A percentile compares a stretch with the other conserved stretches of the same genome.
Evolutionary conservation across 371 early-diverging fungal genomes (phyloP).

Genomic region (Saksenaea vasiformis): DNA sequence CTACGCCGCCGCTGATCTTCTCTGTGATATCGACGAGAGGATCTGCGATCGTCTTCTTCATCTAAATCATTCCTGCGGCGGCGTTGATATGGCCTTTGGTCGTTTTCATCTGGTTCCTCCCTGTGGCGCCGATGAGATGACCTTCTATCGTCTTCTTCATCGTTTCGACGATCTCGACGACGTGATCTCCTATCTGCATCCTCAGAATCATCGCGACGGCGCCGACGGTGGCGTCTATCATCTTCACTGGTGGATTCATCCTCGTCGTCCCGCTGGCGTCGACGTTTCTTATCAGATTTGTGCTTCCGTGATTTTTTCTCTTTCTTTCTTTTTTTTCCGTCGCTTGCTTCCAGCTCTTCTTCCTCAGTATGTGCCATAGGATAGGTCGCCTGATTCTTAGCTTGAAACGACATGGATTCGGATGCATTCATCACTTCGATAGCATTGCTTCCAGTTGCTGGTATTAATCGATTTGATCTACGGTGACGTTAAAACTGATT

Average conservation of each 20-base stretch:
- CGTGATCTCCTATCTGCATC: not conserved
- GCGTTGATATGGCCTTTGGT: not conserved
- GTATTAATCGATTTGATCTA: conserved; percentile 29
- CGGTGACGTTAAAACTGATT: not conserved
- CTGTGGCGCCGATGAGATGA: conserved; percentile 8
- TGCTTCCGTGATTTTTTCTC: conserved; percentile 44
- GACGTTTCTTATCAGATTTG: conserved; percentile 28
- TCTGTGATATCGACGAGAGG: conserved; percentile 1
- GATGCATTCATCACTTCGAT: conserved; percentile 28
- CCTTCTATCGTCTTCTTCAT: conserved; percentile 15
- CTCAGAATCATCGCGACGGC: not conserved
- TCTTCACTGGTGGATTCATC: conserved; percentile 11
- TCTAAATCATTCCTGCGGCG: not conserved
- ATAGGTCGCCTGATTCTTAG: not conserved
- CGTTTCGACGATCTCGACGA: not conserved
- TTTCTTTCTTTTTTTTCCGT: conserved; percentile 39
- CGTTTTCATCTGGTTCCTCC: not conserved
- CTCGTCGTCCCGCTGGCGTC: conserved; percentile 15
- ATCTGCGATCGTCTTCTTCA: not conserved
- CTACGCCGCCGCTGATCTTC: conserved; percentile 5
- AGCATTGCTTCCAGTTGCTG: conserved; percentile 16
- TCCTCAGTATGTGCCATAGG: conserved; percentile 10
- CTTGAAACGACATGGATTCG: not conserved
- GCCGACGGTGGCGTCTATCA: conserved; percentile 16
- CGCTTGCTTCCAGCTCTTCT: conserved; percentile 30